phyloP scores from a whole-genome alignment of 257 asterid species.

The Jaltomata sinuosa region DNA sequence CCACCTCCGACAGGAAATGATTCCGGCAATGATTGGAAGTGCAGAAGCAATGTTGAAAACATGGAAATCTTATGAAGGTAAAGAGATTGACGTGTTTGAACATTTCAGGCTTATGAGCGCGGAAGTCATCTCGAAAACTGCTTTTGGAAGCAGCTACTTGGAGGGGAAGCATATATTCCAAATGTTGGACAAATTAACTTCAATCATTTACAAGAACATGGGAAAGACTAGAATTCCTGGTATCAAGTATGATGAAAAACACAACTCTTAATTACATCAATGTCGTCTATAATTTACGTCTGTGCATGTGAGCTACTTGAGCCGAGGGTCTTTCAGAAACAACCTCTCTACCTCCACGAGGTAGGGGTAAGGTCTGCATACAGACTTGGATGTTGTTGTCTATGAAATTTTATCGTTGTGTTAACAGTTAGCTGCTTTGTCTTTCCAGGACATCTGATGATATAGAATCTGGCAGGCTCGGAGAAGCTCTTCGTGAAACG shows the following conservation, averaged over 20 bases:
- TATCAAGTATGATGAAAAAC: slow-evolving; percentile 19
- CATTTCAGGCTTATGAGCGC: slow-evolving; percentile 39
- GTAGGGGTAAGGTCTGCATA: too few relatives aligned
- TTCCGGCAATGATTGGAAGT: slow-evolving; percentile 40
- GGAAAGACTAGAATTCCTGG: slow-evolving; percentile 33
- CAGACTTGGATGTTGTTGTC: too few relatives aligned
- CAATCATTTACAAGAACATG: slow-evolving; percentile 27
- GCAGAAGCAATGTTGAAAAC: slow-evolving; percentile 41
- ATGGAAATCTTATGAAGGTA: slow-evolving; percentile 35
- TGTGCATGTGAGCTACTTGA: too few relatives aligned
- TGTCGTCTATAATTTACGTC: too few relatives aligned
- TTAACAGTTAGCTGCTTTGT: neutral
- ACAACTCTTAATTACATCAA: neutral
- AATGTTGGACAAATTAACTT: slow-evolving; percentile 36
- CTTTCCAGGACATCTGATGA: slow-evolving; percentile 37
- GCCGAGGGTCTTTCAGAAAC: too few relatives aligned
- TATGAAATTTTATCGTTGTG: neutral
- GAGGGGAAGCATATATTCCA: slow-evolving; percentile 63
- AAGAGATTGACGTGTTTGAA: slow-evolving; percentile 50
- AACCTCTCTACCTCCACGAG: too few relatives aligned
- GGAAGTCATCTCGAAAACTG: slow-evolving; percentile 54
- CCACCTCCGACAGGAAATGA: slow-evolving; percentile 23
- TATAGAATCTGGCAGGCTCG: slow-evolving; percentile 41
- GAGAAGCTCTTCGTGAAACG: slow-evolving; percentile 24
- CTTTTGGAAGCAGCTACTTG: slow-evolving; percentile 56